Evolutionary conservation across 164 flowering plant species (phyloP), one percentile per base, ranked within the genome.

Genomic region (Hamamelis virginiana): DNA sequence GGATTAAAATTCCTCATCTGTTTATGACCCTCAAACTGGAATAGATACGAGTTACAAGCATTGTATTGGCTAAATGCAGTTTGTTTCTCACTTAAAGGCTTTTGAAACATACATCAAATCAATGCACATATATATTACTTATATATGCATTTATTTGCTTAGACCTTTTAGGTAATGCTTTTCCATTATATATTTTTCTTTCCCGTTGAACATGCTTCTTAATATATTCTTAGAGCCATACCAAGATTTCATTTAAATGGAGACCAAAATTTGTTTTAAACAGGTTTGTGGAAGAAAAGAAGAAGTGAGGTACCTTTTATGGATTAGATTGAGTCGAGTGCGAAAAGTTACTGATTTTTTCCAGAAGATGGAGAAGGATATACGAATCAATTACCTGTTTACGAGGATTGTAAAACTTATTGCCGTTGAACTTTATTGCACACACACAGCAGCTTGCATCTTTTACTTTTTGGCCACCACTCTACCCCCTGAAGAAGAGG

Each of bases 391-490:
- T 62, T 90, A 88, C 72, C 73, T 84, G 21, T 86, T 90, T 65
- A 85, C 88, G 1, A 79, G 95, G 72, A 90, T 90, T 65, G 58
- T 85, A 16, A 90, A 90, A 56, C 91, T 88, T 52, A 69, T 86
- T 50, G 80, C 46, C 19, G 95, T 90, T 11, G 95, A 90, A 67
- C 73, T 90, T 8, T 90, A 88, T 46, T 90, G 89, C 78, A 88
- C 95, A 0, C 95, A 90, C 65, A 86, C 92, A 0, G 95, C 95
- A 16, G 95, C 95, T 11, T 88, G 91, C 76, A 82, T 90, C 64
- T 90, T 88, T 68, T 90, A 90, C 76, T 88, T 81, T 75, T 75
- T 90, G 69, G 95, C 95, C 16, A 90, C 95, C 13, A 86, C 92
- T 5, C 53, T 86, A 23, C 87, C 95, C n/a, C 63, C 78, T 13